phyloP scores from a whole-genome alignment of 352 stramenopile genomes.

The Pseudoperonospora humuli region DNA sequence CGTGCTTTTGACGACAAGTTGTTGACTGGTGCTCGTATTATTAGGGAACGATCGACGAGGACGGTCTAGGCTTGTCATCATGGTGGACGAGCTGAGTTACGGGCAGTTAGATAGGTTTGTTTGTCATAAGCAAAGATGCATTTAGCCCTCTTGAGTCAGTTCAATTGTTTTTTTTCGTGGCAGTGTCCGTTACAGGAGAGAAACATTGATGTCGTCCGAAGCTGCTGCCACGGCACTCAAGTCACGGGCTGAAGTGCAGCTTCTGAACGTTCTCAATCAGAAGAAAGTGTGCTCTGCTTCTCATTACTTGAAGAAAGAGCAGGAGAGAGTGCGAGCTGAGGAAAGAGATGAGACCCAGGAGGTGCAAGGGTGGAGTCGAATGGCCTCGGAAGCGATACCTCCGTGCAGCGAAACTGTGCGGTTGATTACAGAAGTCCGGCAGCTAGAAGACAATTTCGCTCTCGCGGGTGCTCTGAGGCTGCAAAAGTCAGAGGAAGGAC shows the following conservation, averaged over 20 bases:
- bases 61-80: slow-evolving; percentile 73
- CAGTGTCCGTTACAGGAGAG: slow-evolving; percentile 18
- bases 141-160: slow-evolving; percentile 4
- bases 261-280: slow-evolving; percentile 40
- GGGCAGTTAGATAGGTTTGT: background rate
- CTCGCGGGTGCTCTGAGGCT: no score
- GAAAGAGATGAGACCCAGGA: slow-evolving; percentile 11
- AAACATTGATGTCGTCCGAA: slow-evolving; percentile 8
- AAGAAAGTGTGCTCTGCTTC: no score
- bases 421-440: no score
- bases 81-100: slow-evolving; percentile 55
- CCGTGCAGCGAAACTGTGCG: slow-evolving; percentile 19
- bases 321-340: slow-evolving; percentile 24
- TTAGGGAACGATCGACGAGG: slow-evolving; percentile 84
- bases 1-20: background rate
- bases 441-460: no score
- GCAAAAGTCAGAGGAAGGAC: no score
- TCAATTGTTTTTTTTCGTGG: slow-evolving; percentile 3
- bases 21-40: background rate
- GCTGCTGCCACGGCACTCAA: slow-evolving; percentile 28
- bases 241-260: slow-evolving; percentile 43
- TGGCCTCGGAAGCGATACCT: slow-evolving; percentile 10
- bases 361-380: slow-evolving; percentile 7
- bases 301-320: slow-evolving; percentile 40
- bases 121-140: slow-evolving; percentile 12